phyloP scores from a whole-genome alignment of 345 rosid species.

The Mercurialis annua region DNA sequence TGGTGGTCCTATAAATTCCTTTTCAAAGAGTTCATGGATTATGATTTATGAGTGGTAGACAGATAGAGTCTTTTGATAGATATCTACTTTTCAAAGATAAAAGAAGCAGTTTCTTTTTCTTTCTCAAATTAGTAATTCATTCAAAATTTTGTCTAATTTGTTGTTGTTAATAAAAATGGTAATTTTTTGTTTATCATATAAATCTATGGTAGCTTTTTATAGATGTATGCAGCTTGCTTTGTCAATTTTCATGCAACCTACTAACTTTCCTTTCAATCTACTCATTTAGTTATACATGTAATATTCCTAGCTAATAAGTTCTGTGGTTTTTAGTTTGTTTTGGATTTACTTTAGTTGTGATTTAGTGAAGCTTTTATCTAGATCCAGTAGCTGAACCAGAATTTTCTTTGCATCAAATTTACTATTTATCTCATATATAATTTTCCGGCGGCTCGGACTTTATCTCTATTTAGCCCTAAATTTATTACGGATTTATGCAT shows the following conservation, averaged over 20 bases:
- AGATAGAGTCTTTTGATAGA: conserved; percentile 41
- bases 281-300: neutral
- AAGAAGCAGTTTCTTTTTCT: conserved; percentile 15
- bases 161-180: neutral
- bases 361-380: too few species aligned
- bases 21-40: conserved; percentile 29
- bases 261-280: neutral
- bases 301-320: neutral
- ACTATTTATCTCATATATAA: too few species aligned
- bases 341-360: too few species aligned
- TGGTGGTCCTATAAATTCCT: conserved; percentile 46
- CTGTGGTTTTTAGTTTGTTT: too few species aligned
- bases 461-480: too few species aligned
- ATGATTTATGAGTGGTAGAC: conserved; percentile 41
- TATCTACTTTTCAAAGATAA: conserved; percentile 27
- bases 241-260: conserved; percentile 11
- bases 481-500: too few species aligned
- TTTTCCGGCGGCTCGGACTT: too few species aligned
- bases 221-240: neutral
- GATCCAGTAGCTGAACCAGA: too few species aligned
- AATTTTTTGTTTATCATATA: neutral
- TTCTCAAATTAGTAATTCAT: too few species aligned
- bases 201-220: conserved; percentile 3
- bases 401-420: too few species aligned
- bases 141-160: neutral